Evolutionary conservation across 208 protist species (phyloP).

Genomic region (Acanthamoeba divionensis): DNA sequence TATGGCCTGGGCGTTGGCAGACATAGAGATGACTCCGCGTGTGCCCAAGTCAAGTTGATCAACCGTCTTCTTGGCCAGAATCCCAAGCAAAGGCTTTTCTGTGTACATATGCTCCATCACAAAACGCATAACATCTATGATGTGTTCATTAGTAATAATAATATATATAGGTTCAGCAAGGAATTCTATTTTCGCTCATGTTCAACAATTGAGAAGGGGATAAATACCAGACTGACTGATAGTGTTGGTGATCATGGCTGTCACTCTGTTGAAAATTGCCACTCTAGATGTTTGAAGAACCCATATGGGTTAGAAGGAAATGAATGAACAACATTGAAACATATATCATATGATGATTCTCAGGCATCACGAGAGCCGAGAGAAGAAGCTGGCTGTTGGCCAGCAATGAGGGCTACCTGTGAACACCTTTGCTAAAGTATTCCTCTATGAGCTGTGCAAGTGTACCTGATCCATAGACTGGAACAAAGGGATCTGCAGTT

Average conservation of each 20-base stretch:
- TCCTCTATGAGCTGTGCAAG: conserved; percentile 10
- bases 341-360: too few species aligned
- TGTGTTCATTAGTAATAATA: neutral
- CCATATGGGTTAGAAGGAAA: too few species aligned
- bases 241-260: neutral
- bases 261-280: neutral
- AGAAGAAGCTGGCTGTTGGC: too few species aligned
- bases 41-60: neutral
- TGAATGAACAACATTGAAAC: too few species aligned
- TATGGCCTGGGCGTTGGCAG: conserved; percentile 27
- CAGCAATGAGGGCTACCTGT: too few species aligned
- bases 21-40: neutral
- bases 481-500: neutral
- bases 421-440: neutral
- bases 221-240: conserved; percentile 23
- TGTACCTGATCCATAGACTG: neutral
- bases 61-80: neutral
- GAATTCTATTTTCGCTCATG: neutral
- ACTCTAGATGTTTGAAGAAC: too few species aligned
- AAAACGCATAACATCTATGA: neutral
- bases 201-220: neutral
- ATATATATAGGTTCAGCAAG: neutral
- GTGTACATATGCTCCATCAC: neutral
- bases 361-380: too few species aligned
- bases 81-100: neutral